phyloP scores from a whole-genome alignment of 179 eudicot genomes.

The Drosera spatulata region DNA sequence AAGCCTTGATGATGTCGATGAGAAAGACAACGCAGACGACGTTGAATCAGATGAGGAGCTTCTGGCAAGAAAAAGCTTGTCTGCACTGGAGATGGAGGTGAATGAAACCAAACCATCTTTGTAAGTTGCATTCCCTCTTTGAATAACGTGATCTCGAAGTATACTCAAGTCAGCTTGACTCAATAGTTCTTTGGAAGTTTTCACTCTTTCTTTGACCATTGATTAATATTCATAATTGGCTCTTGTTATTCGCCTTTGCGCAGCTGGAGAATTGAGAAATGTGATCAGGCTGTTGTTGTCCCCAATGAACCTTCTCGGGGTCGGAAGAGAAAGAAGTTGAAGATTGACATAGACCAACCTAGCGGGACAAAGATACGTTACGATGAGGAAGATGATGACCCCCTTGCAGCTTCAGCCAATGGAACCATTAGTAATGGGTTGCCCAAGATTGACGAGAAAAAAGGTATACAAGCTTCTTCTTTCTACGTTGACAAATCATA shows the following conservation, averaged over 20 bases:
- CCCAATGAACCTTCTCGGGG: slow-evolving; percentile 43
- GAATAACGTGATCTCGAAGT: no score
- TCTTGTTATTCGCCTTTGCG: slow-evolving; percentile 2
- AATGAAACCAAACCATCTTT: background rate
- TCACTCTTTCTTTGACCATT: no score
- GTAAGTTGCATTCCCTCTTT: background rate
- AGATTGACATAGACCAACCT: slow-evolving; percentile 79
- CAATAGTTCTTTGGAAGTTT: no score
- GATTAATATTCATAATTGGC: no score
- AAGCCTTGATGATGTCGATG: background rate
- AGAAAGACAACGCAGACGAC: slow-evolving; percentile 21
- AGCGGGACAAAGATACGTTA: slow-evolving; percentile 71
- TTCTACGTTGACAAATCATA: background rate
- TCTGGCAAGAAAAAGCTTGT: background rate
- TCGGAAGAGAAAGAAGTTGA: slow-evolving; percentile 79
- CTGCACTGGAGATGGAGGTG: background rate
- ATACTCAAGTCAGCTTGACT: no score
- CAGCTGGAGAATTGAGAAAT: background rate
- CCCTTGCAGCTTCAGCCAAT: slow-evolving; percentile 71
- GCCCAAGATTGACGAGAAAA: slow-evolving; percentile 37
- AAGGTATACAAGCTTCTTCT: slow-evolving; percentile 26
- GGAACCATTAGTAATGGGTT: slow-evolving; percentile 14
- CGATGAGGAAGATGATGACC: slow-evolving; percentile 80
- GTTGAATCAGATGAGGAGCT: slow-evolving; percentile 18
- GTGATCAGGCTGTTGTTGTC: background rate